Evolutionary conservation across 2,329 filamentous ascomycete species (phyloP), one percentile per base, ranked within the genome.

Genomic region (Cryphonectria naterciae): DNA sequence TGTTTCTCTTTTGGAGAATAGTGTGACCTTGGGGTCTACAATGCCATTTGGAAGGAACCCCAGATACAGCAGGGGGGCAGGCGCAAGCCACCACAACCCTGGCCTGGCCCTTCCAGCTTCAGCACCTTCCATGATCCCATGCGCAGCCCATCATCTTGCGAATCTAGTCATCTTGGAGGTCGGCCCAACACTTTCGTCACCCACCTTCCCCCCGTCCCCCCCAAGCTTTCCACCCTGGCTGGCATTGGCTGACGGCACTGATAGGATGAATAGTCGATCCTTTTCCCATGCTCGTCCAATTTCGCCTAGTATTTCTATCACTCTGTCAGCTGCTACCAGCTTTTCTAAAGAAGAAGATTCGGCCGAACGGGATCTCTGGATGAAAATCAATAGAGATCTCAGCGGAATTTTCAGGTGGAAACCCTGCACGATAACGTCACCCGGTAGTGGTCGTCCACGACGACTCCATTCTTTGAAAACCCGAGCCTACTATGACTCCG

Each of bases 371-470:
- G 35, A 61, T 58, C 54, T 58, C 28, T 58, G 25, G 17, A 35
- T 58, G 3, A 35, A 32, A 32, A 32, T 58, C 15, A 25, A 52
- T 37, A 37, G 22, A 39, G 64, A 65, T 65, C 64, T 49, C 43
- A 32, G 25, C 4, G 46, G 41, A 52, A 15, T 11, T 43, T 19
- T 6, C 0, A 17, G 6, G 15, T 25, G n/a, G 22, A 15, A 11
- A 6, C n/a, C 37, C 39, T 46, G 61, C 39, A 41, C 32, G 64
- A 66, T 54, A 54, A 66, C 64, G 64, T 66, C 64, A 56, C 46
- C 8, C 65, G 65, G n/a, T 37, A 35, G 65, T 17, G 56, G 46
- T 58, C 67, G 67, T 15, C 25, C 37, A 19, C 35, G 13, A 43
- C 49, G n/a, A 32, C 67, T 19, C 60, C 19, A 35, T 22, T 15